These are phyloP conservation scores for Penicillium diatomitis DNA, from an alignment of 495 filamentous ascomycete genomes.

Conservation along the genomic window DNA sequence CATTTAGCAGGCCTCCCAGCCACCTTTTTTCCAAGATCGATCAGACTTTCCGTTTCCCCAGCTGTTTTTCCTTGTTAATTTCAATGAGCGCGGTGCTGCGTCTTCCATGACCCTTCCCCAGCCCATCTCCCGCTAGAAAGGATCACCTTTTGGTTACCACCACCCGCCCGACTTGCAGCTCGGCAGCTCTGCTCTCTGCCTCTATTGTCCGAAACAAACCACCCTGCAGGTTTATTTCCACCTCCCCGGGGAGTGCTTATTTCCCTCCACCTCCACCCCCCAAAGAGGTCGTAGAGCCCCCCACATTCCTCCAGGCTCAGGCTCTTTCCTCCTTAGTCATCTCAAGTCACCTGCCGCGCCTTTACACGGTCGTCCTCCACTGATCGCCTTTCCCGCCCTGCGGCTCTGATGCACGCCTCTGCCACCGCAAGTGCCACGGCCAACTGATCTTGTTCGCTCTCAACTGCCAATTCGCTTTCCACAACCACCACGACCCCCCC, in stretches of 20 bases:
- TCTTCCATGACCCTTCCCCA: background rate
- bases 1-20: slow-evolving; percentile 2
- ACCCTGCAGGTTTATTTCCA: background rate
- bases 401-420: slow-evolving; percentile 7
- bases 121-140: background rate
- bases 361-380: slow-evolving; percentile 11
- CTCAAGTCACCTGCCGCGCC: slow-evolving; percentile 3
- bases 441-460: background rate
- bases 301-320: slow-evolving; percentile 2
- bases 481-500: background rate
- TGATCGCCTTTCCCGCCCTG: slow-evolving; percentile 15
- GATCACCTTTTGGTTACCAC: slow-evolving; percentile 1
- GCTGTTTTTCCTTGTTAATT: background rate
- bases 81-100: background rate
- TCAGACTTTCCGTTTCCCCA: background rate
- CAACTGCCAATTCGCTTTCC: background rate
- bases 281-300: too few species aligned
- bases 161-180: background rate
- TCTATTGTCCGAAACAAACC: too few species aligned
- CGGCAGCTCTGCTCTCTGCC: too few species aligned
- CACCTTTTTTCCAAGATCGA: background rate
- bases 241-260: background rate
- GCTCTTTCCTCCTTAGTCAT: slow-evolving; percentile 13
- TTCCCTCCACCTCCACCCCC: slow-evolving; percentile 3
- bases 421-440: background rate